Evolutionary conservation across 2,329 filamentous ascomycete species (phyloP).

Genomic region (Trichoderma atroviride): DNA sequence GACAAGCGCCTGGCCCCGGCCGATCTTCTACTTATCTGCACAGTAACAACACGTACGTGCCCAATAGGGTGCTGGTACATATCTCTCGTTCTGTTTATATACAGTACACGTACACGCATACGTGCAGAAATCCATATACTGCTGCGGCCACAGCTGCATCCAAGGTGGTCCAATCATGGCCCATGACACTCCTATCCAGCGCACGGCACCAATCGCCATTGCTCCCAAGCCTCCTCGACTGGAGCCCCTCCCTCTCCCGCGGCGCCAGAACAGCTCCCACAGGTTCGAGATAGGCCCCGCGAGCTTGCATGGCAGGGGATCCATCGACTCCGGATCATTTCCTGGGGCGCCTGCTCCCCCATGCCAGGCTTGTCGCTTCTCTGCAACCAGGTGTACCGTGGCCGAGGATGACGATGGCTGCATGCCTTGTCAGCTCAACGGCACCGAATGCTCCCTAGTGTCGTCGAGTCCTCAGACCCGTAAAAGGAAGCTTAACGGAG

Average conservation of each 20-base stretch:
- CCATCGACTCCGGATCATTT: constrained; percentile 51
- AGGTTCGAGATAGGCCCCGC: constrained; percentile 53
- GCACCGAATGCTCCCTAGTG: constrained; percentile 76
- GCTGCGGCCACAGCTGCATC: background rate
- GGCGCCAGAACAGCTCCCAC: constrained; percentile 52
- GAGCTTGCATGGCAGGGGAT: constrained; percentile 56
- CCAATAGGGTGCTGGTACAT: background rate
- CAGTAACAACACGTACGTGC: background rate
- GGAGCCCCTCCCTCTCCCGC: constrained; percentile 45
- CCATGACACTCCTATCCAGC: constrained; percentile 54
- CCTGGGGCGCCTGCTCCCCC: constrained; percentile 52
- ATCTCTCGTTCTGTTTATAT: background rate
- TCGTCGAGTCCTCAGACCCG: constrained; percentile 71
- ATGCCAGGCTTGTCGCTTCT: constrained; percentile 74
- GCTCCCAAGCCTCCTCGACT: constrained; percentile 59
- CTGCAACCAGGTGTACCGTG: constrained; percentile 76
- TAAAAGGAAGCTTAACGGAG: constrained; percentile 76
- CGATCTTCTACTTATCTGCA: constrained; percentile 4
- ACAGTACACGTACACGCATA: background rate
- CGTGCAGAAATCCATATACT: background rate
- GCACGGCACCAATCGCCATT: constrained; percentile 68
- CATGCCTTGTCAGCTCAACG: constrained; percentile 75
- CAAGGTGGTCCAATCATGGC: constrained; percentile 47
- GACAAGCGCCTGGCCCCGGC: background rate
- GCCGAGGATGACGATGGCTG: constrained; percentile 74